These are phyloP conservation scores for Yamadazyma taylorii DNA, from an alignment of 1,139 yeast species.

Conservation along the genomic window DNA sequence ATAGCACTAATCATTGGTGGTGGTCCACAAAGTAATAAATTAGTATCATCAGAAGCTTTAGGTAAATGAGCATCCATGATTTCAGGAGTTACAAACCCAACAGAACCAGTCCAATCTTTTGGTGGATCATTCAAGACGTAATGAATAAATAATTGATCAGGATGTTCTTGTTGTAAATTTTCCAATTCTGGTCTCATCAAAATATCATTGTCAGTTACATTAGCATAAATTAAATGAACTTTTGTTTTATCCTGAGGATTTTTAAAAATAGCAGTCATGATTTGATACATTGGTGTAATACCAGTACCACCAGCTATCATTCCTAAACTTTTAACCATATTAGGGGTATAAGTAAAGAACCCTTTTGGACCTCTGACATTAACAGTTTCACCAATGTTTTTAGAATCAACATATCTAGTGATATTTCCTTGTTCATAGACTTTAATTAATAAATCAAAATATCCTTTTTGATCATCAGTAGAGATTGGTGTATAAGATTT, in stretches of 20 bases:
- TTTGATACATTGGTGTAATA: constrained; percentile 91
- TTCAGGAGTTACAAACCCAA: constrained; percentile 76
- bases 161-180: constrained; percentile 56
- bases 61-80: constrained; percentile 58
- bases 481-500: constrained; percentile 96
- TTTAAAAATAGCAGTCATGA: constrained; percentile 65
- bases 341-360: constrained; percentile 78
- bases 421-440: constrained; percentile 92
- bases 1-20: constrained; percentile 81
- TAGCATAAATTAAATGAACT: constrained; percentile 78
- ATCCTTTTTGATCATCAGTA: constrained; percentile 80
- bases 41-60: constrained; percentile 58
- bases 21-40: constrained; percentile 90
- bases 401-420: constrained; percentile 70
- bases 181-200: constrained; percentile 78
- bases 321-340: constrained; percentile 75
- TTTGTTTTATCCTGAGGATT: constrained; percentile 86
- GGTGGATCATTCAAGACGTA: constrained; percentile 78
- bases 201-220: constrained; percentile 72
- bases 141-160: constrained; percentile 73
- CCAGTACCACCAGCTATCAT: constrained; percentile 97
- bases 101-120: constrained; percentile 46
- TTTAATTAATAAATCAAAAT: constrained; percentile 86
- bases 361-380: constrained; percentile 90
- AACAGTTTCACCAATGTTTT: constrained; percentile 49